These are phyloP conservation scores for Ceratocystis colombiana DNA, from an alignment of 2,329 filamentous ascomycete genomes.

Conservation along the genomic window DNA sequence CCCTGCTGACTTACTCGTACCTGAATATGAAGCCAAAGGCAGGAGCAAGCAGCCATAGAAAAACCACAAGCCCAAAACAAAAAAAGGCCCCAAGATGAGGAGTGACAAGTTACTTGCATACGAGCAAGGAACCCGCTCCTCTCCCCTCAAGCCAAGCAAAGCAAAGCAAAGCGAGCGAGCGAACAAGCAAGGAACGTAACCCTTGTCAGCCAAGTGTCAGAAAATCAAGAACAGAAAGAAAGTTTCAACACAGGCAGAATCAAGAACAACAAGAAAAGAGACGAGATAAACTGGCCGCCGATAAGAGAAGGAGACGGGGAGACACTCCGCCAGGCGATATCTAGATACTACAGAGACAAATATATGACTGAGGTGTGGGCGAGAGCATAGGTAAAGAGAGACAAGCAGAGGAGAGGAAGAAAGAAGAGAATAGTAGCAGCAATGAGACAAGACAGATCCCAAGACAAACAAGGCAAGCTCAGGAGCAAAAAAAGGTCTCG, in stretches of 20 bases:
- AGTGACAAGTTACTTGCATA: constrained; percentile 12
- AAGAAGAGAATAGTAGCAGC: background rate
- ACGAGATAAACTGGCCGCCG: background rate
- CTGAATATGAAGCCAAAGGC: constrained; percentile 6
- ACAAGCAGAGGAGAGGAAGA: background rate
- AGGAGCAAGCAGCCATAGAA: background rate
- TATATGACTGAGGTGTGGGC: no score
- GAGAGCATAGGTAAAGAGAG: background rate
- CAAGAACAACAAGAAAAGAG: background rate
- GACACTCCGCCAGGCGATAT: background rate
- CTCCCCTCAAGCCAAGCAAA: background rate
- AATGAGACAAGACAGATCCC: no score
- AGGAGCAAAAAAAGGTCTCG: background rate
- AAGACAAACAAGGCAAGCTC: background rate
- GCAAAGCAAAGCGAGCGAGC: background rate
- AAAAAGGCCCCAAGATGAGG: background rate
- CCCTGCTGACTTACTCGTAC: constrained; percentile 5
- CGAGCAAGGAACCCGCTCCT: background rate
- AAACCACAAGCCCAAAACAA: background rate
- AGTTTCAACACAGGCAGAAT: background rate
- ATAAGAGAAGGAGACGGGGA: background rate
- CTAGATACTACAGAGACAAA: no score
- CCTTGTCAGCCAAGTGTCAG: constrained; percentile 4
- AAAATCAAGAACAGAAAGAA: background rate
- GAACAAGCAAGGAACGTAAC: background rate